A percentile compares a stretch with the other conserved stretches of the same genome.
phyloP scores from a whole-genome alignment of 73 alveolate species.

The Urostyla sp. region DNA sequence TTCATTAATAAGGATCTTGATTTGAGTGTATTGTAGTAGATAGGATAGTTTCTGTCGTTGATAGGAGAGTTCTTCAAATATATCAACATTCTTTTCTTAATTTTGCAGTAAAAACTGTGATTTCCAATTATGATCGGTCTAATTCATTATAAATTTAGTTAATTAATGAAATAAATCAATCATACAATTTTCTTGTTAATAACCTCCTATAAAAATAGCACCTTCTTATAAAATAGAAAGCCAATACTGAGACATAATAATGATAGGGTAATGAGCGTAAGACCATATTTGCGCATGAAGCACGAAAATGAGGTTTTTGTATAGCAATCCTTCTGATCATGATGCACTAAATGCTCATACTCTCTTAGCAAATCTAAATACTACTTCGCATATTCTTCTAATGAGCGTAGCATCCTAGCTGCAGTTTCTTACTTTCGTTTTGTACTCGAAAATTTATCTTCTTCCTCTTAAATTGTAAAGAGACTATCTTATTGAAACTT shows the following conservation, averaged over 20 bases:
- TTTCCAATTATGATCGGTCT: too few species aligned
- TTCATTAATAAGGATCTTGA: too few species aligned
- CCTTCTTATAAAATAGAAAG: neutral
- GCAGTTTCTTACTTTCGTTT: conserved; percentile 32
- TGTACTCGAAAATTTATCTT: neutral
- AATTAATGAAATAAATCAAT: too few species aligned
- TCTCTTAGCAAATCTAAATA: conserved; percentile 25
- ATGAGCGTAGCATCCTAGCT: neutral
- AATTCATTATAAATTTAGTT: too few species aligned
- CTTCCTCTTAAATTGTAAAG: neutral
- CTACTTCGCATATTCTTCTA: neutral
- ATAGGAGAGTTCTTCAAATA: too few species aligned
- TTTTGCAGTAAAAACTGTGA: too few species aligned
- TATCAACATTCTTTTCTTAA: too few species aligned
- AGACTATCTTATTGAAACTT: conserved; percentile 17
- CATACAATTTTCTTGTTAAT: conserved; percentile 17
- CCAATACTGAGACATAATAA: neutral
- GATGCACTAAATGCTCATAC: conserved; percentile 45
- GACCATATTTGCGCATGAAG: conserved; percentile 40
- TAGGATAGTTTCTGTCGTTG: too few species aligned
- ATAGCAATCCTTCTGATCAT: conserved; percentile 20
- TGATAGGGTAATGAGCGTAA: conserved; percentile 12
- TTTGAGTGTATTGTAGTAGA: too few species aligned
- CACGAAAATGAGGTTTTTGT: neutral
- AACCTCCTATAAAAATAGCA: neutral